phyloP scores from a whole-genome alignment of 129 eudicot genomes.

The Centaurea solstitialis region DNA sequence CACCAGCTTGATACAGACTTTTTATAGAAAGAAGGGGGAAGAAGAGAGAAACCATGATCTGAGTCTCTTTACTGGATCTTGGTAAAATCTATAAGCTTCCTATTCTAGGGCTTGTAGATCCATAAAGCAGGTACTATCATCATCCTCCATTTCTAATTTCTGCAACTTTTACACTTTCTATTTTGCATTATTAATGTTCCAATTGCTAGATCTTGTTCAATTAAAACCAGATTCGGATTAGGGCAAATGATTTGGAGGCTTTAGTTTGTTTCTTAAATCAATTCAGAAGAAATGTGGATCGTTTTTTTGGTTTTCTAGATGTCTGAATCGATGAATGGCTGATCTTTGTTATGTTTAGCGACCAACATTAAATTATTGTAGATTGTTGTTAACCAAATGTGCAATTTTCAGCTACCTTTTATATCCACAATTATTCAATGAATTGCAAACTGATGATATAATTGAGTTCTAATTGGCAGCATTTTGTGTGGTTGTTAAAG shows the following conservation, averaged over 20 bases:
- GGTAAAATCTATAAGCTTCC: background rate
- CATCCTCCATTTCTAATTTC: background rate
- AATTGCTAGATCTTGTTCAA: constrained; percentile 19
- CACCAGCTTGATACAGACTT: constrained; percentile 28
- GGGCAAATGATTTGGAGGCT: background rate
- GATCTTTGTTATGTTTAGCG: background rate
- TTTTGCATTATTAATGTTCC: constrained; percentile 3
- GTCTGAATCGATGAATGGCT: background rate
- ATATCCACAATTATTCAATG: background rate
- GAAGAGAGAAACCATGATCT: background rate
- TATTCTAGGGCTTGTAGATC: constrained; percentile 11
- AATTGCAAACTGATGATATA: background rate
- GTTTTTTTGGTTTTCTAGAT: background rate
- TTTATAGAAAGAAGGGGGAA: constrained; percentile 8
- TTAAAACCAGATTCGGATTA: background rate
- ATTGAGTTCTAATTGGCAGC: background rate
- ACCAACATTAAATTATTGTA: constrained; percentile 1
- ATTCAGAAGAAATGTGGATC: constrained; percentile 4
- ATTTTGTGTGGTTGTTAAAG: background rate
- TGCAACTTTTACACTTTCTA: background rate
- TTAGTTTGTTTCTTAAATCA: background rate
- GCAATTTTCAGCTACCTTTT: background rate
- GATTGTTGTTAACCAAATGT: background rate
- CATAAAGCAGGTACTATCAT: constrained; percentile 21
- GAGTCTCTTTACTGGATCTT: background rate